Evolutionary conservation across 176 grass and related monocot species (phyloP).

Genomic region (Hyparrhenia diplandra): DNA sequence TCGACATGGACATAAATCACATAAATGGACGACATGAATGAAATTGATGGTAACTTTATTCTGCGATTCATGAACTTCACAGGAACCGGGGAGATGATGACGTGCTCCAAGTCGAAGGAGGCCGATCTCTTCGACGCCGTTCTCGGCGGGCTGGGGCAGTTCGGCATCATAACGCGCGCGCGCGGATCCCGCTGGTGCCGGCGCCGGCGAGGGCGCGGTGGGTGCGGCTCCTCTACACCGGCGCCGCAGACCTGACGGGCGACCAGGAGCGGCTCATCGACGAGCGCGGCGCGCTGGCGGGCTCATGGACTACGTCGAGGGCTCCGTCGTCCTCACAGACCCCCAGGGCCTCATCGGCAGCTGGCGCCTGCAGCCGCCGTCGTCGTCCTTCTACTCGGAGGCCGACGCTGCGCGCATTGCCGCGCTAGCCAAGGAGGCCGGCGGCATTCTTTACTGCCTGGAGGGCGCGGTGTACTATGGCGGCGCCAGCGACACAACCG

Average conservation of each 20-base stretch:
- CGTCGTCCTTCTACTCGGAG: slow-evolving; percentile 21
- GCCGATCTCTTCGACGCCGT: slow-evolving; percentile 46
- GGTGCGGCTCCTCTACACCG: slow-evolving; percentile 47
- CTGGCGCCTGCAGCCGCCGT: slow-evolving; percentile 27
- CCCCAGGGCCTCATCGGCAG: slow-evolving; percentile 8
- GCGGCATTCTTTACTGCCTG: slow-evolving; percentile 49
- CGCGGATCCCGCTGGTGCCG: slow-evolving; percentile 36
- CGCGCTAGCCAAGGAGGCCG: not conserved
- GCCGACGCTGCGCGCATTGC: slow-evolving; percentile 8
- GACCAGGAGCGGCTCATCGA: slow-evolving; percentile 50
- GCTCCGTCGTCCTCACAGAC: slow-evolving; percentile 19
- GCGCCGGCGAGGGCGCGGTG: slow-evolving; percentile 40
- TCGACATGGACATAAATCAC: too few relatives aligned
- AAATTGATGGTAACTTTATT: too few relatives aligned
- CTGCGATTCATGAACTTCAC: too few relatives aligned
- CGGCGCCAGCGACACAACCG: not conserved
- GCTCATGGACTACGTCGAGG: slow-evolving; percentile 59
- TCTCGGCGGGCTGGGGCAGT: slow-evolving; percentile 60
- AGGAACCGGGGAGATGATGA: slow-evolving; percentile 39
- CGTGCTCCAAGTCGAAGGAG: slow-evolving; percentile 35
- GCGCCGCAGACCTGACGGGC: not conserved
- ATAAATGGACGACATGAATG: too few relatives aligned
- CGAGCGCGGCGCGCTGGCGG: slow-evolving; percentile 3
- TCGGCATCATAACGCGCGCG: slow-evolving; percentile 62
- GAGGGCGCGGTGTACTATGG: slow-evolving; percentile 51